Evolutionary conservation across 2,329 filamentous ascomycete genomes (phyloP).

Genomic region (Fragosphaeria purpurea): DNA sequence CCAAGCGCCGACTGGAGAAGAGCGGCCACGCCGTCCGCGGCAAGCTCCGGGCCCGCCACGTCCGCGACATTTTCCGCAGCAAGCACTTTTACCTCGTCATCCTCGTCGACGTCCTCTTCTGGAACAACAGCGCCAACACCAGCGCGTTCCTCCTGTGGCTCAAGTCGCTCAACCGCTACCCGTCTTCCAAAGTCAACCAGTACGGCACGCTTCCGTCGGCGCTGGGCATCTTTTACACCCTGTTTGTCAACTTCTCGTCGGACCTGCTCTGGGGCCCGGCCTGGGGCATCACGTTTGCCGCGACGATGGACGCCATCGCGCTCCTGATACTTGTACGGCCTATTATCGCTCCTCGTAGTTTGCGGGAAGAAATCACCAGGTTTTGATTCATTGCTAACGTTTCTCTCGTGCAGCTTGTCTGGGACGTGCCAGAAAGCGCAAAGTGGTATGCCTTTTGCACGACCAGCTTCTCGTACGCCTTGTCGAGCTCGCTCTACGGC

Average conservation of each 20-base stretch:
- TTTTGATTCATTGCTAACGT: too few species aligned
- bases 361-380: too few species aligned
- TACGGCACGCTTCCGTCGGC: slow-evolving; percentile 18
- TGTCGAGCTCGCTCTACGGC: slow-evolving; percentile 45
- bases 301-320: slow-evolving; percentile 41
- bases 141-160: slow-evolving; percentile 49
- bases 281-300: slow-evolving; percentile 44
- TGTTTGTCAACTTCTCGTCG: slow-evolving; percentile 44
- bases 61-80: background rate
- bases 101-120: slow-evolving; percentile 44
- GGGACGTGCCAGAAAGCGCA: slow-evolving; percentile 45
- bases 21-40: slow-evolving; percentile 3
- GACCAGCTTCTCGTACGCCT: slow-evolving; percentile 37
- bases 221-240: slow-evolving; percentile 46
- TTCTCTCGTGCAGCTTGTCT: slow-evolving; percentile 25
- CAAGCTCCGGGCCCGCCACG: background rate
- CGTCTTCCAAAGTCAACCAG: slow-evolving; percentile 2
- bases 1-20: background rate
- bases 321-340: slow-evolving; percentile 32
- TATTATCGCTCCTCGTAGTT: background rate
- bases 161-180: slow-evolving; percentile 32
- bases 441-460: slow-evolving; percentile 44
- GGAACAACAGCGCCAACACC: slow-evolving; percentile 39
- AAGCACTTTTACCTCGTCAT: slow-evolving; percentile 37
- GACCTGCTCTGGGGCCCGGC: slow-evolving; percentile 42